Evolutionary conservation across 2,329 filamentous ascomycete genomes (phyloP).

Genomic region (Daldinia sp.): DNA sequence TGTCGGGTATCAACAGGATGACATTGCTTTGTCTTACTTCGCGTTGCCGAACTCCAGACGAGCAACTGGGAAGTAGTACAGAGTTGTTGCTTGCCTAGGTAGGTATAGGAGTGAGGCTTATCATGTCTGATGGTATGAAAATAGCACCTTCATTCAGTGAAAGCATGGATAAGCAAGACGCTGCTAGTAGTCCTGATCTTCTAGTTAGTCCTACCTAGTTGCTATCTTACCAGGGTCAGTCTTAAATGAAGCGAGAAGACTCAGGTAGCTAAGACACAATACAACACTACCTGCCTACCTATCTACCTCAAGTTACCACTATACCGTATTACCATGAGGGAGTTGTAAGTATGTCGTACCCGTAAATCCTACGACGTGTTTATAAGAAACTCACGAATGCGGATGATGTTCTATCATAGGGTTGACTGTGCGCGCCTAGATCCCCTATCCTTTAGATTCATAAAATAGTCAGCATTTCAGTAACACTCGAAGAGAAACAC

Average conservation of each 20-base stretch:
- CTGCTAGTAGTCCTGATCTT: neutral
- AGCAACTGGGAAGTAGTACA: neutral
- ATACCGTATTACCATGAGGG: neutral
- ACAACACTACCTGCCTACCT: neutral
- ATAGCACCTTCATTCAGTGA: neutral
- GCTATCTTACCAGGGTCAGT: too few relatives aligned
- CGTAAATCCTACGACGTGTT: neutral
- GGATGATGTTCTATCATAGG: neutral
- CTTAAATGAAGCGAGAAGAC: too few relatives aligned
- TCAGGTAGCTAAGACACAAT: too few relatives aligned
- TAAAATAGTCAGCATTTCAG: neutral
- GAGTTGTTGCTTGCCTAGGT: neutral
- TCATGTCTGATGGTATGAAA: neutral
- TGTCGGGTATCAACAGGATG: constrained; percentile 2
- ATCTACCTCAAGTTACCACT: neutral
- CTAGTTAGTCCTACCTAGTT: neutral
- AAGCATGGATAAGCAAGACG: neutral
- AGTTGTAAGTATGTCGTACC: neutral
- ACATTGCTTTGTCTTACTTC: neutral
- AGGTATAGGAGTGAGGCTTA: neutral
- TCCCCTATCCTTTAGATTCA: neutral
- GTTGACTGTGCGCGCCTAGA: neutral
- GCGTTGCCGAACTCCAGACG: neutral
- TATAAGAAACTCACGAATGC: neutral
- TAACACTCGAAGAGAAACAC: neutral